Evolutionary conservation across 2,329 filamentous ascomycete species (phyloP).

Genomic region (Mycosphaerella arachidis): DNA sequence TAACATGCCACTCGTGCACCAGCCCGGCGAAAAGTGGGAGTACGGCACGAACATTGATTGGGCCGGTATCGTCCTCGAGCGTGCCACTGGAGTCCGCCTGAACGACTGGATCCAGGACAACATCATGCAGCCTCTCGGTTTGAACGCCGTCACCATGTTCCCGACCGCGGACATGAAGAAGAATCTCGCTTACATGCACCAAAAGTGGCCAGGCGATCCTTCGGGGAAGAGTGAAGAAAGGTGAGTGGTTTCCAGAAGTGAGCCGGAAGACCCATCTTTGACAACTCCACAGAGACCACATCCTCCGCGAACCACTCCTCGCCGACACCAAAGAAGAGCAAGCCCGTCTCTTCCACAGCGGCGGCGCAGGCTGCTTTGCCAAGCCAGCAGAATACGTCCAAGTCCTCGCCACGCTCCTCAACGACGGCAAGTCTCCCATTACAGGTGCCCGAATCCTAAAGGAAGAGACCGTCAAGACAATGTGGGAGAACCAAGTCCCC

Average conservation of each 20-base stretch:
- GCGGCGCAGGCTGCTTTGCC: conserved; percentile 59
- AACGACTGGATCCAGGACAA: conserved; percentile 45
- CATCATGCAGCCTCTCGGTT: conserved; percentile 45
- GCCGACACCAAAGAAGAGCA: conserved; percentile 43
- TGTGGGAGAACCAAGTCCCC: conserved; percentile 51
- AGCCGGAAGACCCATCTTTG: neutral
- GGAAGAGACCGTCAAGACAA: conserved; percentile 54
- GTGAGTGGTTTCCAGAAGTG: neutral
- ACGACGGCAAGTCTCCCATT: conserved; percentile 57
- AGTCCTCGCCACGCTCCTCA: conserved; percentile 60
- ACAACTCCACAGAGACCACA: conserved; percentile 45
- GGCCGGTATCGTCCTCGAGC: conserved; percentile 47
- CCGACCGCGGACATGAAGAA: conserved; percentile 51
- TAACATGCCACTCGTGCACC: conserved; percentile 53
- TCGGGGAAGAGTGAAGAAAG: conserved; percentile 15
- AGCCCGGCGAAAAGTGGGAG: conserved; percentile 59
- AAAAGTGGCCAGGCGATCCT: conserved; percentile 39
- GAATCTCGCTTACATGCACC: conserved; percentile 55
- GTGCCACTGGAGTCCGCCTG: conserved; percentile 40
- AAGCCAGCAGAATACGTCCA: conserved; percentile 57
- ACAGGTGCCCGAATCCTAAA: conserved; percentile 54
- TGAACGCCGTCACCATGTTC: conserved; percentile 54
- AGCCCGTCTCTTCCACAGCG: conserved; percentile 43
- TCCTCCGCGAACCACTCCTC: conserved; percentile 45
- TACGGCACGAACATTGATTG: conserved; percentile 51